Evolutionary conservation across 495 filamentous ascomycete genomes (phyloP).

Genomic region (Xylaria sp.): DNA sequence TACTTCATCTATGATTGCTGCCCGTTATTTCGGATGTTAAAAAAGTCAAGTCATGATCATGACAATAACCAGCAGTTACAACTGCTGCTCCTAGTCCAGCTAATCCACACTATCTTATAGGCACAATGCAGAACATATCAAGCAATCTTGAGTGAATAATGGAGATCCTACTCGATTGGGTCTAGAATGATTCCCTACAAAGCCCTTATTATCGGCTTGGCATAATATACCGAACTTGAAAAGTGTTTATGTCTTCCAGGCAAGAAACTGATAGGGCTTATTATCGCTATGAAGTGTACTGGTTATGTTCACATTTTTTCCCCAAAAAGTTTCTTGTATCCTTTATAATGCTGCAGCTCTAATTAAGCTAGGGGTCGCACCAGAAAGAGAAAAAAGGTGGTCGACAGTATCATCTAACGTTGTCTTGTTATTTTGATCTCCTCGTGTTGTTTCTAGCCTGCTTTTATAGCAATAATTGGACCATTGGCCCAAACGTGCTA

Average conservation of each 20-base stretch:
- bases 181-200: not conserved
- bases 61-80: too few relatives aligned
- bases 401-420: too few relatives aligned
- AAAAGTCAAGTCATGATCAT: not conserved
- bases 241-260: not conserved
- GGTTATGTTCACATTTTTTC: not conserved
- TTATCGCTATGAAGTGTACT: not conserved
- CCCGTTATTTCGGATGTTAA: too few relatives aligned
- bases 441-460: slow-evolving; percentile 1
- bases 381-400: too few relatives aligned
- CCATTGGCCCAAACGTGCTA: slow-evolving; percentile 29
- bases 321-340: too few relatives aligned
- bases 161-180: not conserved
- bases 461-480: slow-evolving; percentile 29
- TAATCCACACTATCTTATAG: too few relatives aligned
- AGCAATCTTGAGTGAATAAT: not conserved
- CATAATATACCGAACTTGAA: not conserved
- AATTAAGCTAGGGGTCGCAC: not conserved
- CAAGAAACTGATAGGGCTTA: too few relatives aligned
- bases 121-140: not conserved
- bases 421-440: slow-evolving; percentile 29
- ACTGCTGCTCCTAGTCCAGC: too few relatives aligned
- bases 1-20: not conserved
- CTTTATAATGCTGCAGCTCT: not conserved
- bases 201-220: not conserved